Percentiles rank a stretch among this genome's conserved stretches.
phyloP scores from a whole-genome alignment of 768 basidiomycete genomes.

The Gloeostereum incarnatum region DNA sequence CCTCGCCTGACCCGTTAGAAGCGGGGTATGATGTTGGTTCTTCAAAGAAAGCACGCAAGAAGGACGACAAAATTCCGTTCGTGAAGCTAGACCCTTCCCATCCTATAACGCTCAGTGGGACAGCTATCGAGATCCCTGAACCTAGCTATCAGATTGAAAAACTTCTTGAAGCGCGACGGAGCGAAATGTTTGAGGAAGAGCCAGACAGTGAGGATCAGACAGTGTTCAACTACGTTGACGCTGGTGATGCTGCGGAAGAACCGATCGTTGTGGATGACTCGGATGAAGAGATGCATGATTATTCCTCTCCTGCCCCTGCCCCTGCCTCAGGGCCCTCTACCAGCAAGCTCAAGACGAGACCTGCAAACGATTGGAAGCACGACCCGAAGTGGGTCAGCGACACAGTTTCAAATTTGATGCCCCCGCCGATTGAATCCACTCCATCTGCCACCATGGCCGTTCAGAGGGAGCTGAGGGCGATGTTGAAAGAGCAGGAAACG shows the following conservation, averaged over 20 bases:
- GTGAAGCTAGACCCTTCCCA: constrained; percentile 42
- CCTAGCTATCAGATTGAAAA: constrained; percentile 44
- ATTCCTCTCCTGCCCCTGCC: background rate
- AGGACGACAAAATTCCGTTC: constrained; percentile 22
- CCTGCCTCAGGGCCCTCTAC: constrained; percentile 1
- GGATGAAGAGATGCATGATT: constrained; percentile 5
- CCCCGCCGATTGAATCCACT: constrained; percentile 51
- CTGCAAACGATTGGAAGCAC: constrained; percentile 44
- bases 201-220: constrained; percentile 41
- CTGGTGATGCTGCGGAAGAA: constrained; percentile 3
- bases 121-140: constrained; percentile 43
- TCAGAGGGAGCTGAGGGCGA: constrained; percentile 49
- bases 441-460: constrained; percentile 47
- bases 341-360: constrained; percentile 12
- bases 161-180: constrained; percentile 29
- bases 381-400: constrained; percentile 36
- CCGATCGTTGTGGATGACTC: constrained; percentile 17
- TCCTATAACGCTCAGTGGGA: constrained; percentile 26
- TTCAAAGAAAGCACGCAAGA: constrained; percentile 2
- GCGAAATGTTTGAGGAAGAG: constrained; percentile 31
- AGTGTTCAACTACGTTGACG: constrained; percentile 26
- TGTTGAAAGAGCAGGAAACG: constrained; percentile 50
- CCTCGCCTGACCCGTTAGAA: background rate
- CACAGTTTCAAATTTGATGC: constrained; percentile 38
- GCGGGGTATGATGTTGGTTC: constrained; percentile 2